Evolutionary conservation across 139 green algal genomes (phyloP).

Genomic region (Closterium sp.): DNA sequence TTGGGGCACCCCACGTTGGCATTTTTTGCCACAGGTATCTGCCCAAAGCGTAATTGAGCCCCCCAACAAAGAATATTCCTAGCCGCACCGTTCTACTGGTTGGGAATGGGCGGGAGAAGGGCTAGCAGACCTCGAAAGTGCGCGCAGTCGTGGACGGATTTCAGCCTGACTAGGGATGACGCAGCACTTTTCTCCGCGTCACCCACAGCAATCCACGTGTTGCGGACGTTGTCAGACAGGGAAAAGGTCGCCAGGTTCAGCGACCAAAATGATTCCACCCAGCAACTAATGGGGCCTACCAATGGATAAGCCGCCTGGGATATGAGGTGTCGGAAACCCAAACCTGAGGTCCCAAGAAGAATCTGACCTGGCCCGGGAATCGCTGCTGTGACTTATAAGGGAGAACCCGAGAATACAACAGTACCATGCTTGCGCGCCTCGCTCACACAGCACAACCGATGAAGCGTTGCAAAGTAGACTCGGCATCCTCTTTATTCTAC

Average conservation of each 20-base stretch:
- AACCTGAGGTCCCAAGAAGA: neutral
- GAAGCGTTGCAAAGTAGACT: too few relatives aligned
- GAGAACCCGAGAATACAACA: neutral
- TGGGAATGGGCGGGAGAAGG: neutral
- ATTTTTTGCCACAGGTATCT: neutral
- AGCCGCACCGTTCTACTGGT: neutral
- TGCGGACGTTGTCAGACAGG: neutral
- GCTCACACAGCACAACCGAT: too few relatives aligned
- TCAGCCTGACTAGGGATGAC: neutral
- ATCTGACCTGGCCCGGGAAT: neutral
- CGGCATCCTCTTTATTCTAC: too few relatives aligned
- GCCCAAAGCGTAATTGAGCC: neutral
- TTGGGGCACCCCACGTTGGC: neutral
- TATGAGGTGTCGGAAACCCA: neutral
- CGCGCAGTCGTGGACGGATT: neutral
- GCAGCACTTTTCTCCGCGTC: neutral
- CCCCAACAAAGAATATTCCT: neutral
- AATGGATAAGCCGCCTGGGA: neutral
- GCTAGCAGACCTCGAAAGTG: neutral
- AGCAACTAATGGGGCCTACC: neutral
- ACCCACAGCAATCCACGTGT: neutral
- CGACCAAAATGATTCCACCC: neutral
- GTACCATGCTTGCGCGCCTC: too few relatives aligned
- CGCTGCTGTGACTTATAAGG: neutral
- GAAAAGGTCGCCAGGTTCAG: neutral